These are phyloP conservation scores for Aeminium ludgeri DNA, from an alignment of 495 filamentous ascomycete species.

Conservation along the genomic window DNA sequence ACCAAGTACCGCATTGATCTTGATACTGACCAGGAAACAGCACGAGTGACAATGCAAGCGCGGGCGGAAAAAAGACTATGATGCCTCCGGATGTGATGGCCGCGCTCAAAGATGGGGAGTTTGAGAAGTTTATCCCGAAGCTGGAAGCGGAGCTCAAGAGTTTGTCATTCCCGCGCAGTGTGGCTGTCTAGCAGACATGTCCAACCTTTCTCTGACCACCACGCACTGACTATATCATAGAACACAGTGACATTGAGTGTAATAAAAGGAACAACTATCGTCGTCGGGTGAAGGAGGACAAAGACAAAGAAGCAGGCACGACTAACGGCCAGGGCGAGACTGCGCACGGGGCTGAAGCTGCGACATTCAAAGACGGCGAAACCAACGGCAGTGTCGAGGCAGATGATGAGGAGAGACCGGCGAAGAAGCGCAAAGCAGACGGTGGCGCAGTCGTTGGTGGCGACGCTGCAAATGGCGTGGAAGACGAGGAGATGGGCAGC, in stretches of 20 bases:
- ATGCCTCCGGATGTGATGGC: conserved; percentile 67
- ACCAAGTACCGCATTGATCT: background rate
- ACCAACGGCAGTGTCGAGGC: conserved; percentile 3
- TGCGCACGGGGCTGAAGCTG: conserved; percentile 17
- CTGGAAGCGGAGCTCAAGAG: conserved; percentile 46
- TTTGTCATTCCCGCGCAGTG: conserved; percentile 24
- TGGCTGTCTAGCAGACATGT: no score
- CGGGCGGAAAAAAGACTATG: conserved; percentile 66
- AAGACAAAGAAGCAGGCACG: conserved; percentile 22
- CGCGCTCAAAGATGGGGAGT: conserved; percentile 70
- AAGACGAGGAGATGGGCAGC: conserved; percentile 16
- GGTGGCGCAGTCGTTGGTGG: conserved; percentile 15
- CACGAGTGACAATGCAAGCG: conserved; percentile 55
- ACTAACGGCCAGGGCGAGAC: conserved; percentile 1
- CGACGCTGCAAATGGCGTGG: conserved; percentile 3
- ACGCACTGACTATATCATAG: conserved; percentile 6
- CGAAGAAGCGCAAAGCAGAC: conserved; percentile 21
- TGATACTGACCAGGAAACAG: conserved; percentile 26
- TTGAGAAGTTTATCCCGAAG: conserved; percentile 52
- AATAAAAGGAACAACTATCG: conserved; percentile 45
- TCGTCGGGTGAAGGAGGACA: conserved; percentile 36
- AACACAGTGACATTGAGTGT: conserved; percentile 43
- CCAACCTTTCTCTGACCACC: no score
- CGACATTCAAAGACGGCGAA: background rate
- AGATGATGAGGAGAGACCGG: conserved; percentile 13